Evolutionary conservation across 2,329 filamentous ascomycete species (phyloP).

Genomic region (Pseudopyrenochaeta lycopersici): DNA sequence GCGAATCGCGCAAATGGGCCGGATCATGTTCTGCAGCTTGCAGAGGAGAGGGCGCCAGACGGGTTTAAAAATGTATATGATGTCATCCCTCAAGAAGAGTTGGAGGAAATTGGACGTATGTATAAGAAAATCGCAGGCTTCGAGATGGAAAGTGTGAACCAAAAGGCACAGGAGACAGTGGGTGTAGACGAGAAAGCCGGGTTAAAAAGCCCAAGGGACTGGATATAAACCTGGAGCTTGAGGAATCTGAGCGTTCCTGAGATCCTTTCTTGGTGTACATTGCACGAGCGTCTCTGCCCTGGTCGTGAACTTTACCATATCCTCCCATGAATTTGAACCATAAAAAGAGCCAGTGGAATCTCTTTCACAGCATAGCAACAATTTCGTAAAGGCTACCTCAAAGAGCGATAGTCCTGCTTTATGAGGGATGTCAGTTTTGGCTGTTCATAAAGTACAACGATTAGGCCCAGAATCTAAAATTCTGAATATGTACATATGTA

Average conservation of each 20-base stretch:
- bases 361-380: no score
- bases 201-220: constrained; percentile 28
- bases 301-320: no score
- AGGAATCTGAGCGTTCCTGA: no score
- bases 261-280: no score
- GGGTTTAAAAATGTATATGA: constrained; percentile 51
- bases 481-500: no score
- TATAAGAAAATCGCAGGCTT: constrained; percentile 57
- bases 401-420: no score
- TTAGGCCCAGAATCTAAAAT: no score
- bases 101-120: constrained; percentile 49
- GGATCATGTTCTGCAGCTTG: constrained; percentile 58
- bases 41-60: constrained; percentile 55
- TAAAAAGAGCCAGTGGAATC: not conserved
- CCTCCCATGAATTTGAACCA: not conserved
- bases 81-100: constrained; percentile 51
- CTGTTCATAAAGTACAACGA: no score
- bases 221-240: constrained; percentile 20
- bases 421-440: no score
- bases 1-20: constrained; percentile 58
- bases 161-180: constrained; percentile 50
- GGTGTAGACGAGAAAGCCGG: constrained; percentile 19
- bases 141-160: constrained; percentile 56
- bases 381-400: no score
- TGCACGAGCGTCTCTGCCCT: no score